A percentile compares a stretch with the other conserved stretches of the same genome.
Evolutionary conservation across 2,329 filamentous ascomycete genomes (phyloP).

Genomic region (Arthrobotrys iridis): DNA sequence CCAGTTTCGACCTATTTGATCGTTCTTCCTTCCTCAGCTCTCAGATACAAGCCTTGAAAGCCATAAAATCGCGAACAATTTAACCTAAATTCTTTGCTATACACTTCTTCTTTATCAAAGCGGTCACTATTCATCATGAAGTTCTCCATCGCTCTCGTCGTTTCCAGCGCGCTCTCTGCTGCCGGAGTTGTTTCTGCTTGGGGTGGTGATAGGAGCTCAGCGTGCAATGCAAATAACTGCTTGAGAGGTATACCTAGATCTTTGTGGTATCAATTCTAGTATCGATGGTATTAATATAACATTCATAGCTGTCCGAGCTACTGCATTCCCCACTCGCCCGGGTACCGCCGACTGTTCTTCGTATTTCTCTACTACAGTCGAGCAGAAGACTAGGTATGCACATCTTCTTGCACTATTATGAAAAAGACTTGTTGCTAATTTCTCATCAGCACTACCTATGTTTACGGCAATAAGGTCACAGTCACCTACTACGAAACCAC

Average conservation of each 20-base stretch:
- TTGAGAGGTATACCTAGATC: conserved; percentile 19
- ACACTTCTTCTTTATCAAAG: no score
- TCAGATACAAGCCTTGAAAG: neutral
- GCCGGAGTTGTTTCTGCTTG: neutral
- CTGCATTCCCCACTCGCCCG: conserved; percentile 13
- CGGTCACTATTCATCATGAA: neutral
- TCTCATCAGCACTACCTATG: neutral
- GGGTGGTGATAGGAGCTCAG: no score
- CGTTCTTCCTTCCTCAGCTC: neutral
- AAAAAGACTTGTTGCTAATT: neutral
- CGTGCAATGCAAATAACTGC: conserved; percentile 26
- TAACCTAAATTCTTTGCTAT: neutral
- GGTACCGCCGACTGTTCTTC: conserved; percentile 24
- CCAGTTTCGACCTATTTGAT: neutral
- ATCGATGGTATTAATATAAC: neutral
- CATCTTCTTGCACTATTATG: no score
- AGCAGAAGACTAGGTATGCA: neutral
- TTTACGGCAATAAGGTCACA: neutral
- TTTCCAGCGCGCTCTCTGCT: neutral
- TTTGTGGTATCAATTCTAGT: neutral
- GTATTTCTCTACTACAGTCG: conserved; percentile 5
- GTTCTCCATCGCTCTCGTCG: neutral
- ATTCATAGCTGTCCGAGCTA: conserved; percentile 10
- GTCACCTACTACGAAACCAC: conserved; percentile 1
- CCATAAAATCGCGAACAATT: neutral